A percentile compares a stretch with the other conserved stretches of the same genome.
Evolutionary conservation across 2,329 filamentous ascomycete species (phyloP).

Genomic region (Epichloe hybrida): DNA sequence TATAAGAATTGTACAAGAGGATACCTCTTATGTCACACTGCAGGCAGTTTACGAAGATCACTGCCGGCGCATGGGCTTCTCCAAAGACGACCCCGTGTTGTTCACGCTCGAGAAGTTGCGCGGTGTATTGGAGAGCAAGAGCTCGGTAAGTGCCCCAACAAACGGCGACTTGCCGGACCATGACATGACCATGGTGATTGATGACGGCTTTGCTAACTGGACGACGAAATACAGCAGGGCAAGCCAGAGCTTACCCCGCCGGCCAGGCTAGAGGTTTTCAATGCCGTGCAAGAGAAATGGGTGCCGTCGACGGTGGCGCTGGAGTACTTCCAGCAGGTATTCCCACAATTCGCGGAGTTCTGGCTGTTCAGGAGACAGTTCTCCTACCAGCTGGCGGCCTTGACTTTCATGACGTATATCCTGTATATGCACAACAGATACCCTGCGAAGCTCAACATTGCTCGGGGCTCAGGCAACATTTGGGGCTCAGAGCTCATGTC

Average conservation of each 20-base stretch:
- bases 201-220: neutral
- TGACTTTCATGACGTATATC: slow-evolving; percentile 98
- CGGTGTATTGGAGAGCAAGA: slow-evolving; percentile 57
- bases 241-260: slow-evolving; percentile 55
- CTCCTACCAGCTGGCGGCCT: slow-evolving; percentile 83
- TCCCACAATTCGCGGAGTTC: slow-evolving; percentile 83
- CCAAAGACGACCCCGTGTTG: slow-evolving; percentile 88
- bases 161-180: no score
- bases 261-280: slow-evolving; percentile 81
- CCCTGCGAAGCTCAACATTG: slow-evolving; percentile 89
- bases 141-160: slow-evolving; percentile 31
- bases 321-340: slow-evolving; percentile 79
- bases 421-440: slow-evolving; percentile 95
- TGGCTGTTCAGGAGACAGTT: slow-evolving; percentile 98
- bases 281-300: slow-evolving; percentile 86
- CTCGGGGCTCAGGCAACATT: slow-evolving; percentile 75
- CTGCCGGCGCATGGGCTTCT: slow-evolving; percentile 72
- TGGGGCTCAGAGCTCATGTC: slow-evolving; percentile 95
- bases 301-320: slow-evolving; percentile 71
- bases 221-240: slow-evolving; percentile 33
- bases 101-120: slow-evolving; percentile 93
- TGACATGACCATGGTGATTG: neutral
- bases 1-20: slow-evolving; percentile 90
- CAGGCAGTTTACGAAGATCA: slow-evolving; percentile 96
- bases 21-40: slow-evolving; percentile 83